Base-by-base conservation (phyloP, 2,329 filamentous ascomycete genomes). In the Stachybotrys chlorohalonatus region DNA sequence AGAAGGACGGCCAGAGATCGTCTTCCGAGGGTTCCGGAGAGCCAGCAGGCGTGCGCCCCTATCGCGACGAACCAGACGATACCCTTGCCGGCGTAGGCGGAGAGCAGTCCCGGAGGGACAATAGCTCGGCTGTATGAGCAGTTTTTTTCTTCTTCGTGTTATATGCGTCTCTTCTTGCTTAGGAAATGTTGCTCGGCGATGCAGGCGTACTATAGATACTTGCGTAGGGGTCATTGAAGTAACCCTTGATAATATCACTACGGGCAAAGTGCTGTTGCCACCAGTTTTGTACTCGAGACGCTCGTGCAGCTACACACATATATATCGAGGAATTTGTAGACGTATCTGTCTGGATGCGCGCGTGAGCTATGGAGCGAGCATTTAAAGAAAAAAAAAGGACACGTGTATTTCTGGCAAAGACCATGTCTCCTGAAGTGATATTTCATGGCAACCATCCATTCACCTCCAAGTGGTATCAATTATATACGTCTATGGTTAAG, bases 201-300 rank as follows among this genome's bases (percentile, higher is more conserved):
- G 45, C 45, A 52, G 52, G 54, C 58, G 55, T 51, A 56, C 42
- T 47, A 53, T 52, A 53, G 47, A 53, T 47, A 53, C 46, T 52
- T 51, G 15, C 32, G 16, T n/a, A 53, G 11, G 30, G 54, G 47
- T 17, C 31, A 31, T 53, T 52, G 50, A 47, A 24, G 50, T 53
- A 53, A 36, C 36, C 32, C 9, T 24, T n/a, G 11, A 11, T 8
- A 47, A n/a, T 39, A 66, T 81, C 80, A 39, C 75, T 71, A 52
- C 76, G 70, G 57, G 68, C 70, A 59, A 73, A 72, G 53, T 84
- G 82, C 58, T 71, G 81, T 82, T 94, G 94, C 77, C 90, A 5
- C 13, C 36, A 2, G 24, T 24, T 5, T 42, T 42, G 36, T 42
- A 42, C 36, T 42, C 13, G 36, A 42, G 13, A 13, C 24, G 24